Conservation (phyloP, 306 rosid genomes). For the Alnus rubra region DNA sequence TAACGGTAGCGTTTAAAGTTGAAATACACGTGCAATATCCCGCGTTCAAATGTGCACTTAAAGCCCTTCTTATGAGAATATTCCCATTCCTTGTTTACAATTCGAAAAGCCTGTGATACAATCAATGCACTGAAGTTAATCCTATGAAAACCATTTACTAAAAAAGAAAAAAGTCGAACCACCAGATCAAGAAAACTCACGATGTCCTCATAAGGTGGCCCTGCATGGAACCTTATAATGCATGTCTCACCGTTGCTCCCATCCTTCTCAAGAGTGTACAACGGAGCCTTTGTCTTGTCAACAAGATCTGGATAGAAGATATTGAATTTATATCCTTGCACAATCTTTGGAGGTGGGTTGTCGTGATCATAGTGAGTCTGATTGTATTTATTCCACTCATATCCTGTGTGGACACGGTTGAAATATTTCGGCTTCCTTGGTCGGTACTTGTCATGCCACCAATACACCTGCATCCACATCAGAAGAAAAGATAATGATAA, state of each 20-base stretch:
- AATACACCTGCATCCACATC: slow-evolving; percentile 72
- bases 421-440: slow-evolving; percentile 98
- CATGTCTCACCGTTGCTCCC: slow-evolving; percentile 90
- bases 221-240: slow-evolving; percentile 90
- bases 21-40: slow-evolving; percentile 85
- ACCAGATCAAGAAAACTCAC: slow-evolving; percentile 50
- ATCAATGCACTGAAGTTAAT: neutral
- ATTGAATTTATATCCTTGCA: slow-evolving; percentile 92
- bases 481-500: neutral
- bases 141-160: slow-evolving; percentile 9
- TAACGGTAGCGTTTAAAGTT: slow-evolving; percentile 88
- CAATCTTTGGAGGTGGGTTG: slow-evolving; percentile 97
- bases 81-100: slow-evolving; percentile 95
- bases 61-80: slow-evolving; percentile 93
- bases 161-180: neutral
- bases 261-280: slow-evolving; percentile 82
- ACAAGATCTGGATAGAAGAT: slow-evolving; percentile 96
- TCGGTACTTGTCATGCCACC: slow-evolving; percentile 98
- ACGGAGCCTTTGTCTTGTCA: slow-evolving; percentile 90
- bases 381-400: slow-evolving; percentile 97
- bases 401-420: slow-evolving; percentile 96
- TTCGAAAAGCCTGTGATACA: slow-evolving; percentile 70
- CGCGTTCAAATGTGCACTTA: slow-evolving; percentile 87
- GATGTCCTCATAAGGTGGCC: slow-evolving; percentile 91
- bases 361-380: slow-evolving; percentile 99